Evolutionary conservation across 345 rosid genomes (phyloP).

Genomic region (Brassica incana): DNA sequence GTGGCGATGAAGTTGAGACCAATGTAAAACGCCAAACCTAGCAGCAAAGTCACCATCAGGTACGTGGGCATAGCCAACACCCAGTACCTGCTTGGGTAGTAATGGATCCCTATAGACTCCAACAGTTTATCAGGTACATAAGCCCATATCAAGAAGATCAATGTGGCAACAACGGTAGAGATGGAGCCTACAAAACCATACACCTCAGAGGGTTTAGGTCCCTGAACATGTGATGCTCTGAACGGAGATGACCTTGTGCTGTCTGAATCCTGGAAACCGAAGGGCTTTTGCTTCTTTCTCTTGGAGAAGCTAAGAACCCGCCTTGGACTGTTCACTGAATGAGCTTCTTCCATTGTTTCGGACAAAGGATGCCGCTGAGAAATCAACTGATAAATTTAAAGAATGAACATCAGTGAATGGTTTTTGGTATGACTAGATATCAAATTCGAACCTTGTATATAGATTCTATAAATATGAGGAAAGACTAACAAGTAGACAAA

Average conservation of each 20-base stretch:
- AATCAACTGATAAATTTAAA: background rate
- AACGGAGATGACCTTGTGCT: slow-evolving; percentile 46
- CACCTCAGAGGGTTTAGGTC: slow-evolving; percentile 81
- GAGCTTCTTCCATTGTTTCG: slow-evolving; percentile 57
- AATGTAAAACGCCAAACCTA: slow-evolving; percentile 58
- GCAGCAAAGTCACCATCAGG: slow-evolving; percentile 52
- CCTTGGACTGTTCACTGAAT: slow-evolving; percentile 78
- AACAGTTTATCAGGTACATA: slow-evolving; percentile 77
- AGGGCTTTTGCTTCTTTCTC: slow-evolving; percentile 50
- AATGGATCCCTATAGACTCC: slow-evolving; percentile 64
- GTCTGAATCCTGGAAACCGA: slow-evolving; percentile 47
- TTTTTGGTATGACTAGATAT: background rate
- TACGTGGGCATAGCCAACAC: slow-evolving; percentile 77
- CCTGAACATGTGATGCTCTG: slow-evolving; percentile 63
- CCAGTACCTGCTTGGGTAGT: slow-evolving; percentile 89
- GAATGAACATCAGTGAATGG: background rate
- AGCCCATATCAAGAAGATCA: slow-evolving; percentile 80
- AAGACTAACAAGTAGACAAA: background rate
- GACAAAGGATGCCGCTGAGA: background rate
- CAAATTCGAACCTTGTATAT: background rate
- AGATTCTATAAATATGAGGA: background rate
- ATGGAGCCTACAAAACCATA: slow-evolving; percentile 89
- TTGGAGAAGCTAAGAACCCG: slow-evolving; percentile 69
- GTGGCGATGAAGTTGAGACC: slow-evolving; percentile 87
- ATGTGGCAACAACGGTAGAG: slow-evolving; percentile 75